Conservation (phyloP, 1,139 yeast species). For the Zygosaccharomyces sapae region DNA sequence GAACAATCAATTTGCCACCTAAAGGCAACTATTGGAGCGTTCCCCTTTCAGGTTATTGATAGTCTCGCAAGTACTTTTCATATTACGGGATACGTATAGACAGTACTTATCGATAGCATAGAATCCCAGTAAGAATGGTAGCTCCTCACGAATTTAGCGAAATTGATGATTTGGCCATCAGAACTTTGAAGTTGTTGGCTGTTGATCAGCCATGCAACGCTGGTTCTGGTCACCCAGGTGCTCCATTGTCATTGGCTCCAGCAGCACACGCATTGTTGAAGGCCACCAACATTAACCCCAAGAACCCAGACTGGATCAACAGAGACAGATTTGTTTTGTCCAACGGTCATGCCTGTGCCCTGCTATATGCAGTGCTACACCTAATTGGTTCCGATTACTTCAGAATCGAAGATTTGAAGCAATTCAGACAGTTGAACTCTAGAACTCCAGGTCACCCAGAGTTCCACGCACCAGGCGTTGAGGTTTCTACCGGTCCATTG, state of each 20-base stretch:
- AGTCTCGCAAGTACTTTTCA: neutral
- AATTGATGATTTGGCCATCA: constrained; percentile 72
- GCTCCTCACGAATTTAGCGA: constrained; percentile 36
- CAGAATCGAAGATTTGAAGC: constrained; percentile 79
- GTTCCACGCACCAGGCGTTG: constrained; percentile 76
- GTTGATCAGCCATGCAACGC: constrained; percentile 87
- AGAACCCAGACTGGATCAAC: constrained; percentile 87
- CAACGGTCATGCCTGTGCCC: constrained; percentile 96
- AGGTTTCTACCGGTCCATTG: constrained; percentile 97
- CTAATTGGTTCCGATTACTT: constrained; percentile 74
- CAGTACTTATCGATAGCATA: neutral
- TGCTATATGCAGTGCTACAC: constrained; percentile 81
- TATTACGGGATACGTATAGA: neutral
- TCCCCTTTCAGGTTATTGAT: neutral
- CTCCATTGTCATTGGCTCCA: constrained; percentile 97
- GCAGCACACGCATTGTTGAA: constrained; percentile 73
- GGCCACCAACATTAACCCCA: constrained; percentile 82
- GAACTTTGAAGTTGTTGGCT: constrained; percentile 86
- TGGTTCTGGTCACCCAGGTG: constrained; percentile 99
- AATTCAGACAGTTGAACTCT: constrained; percentile 86
- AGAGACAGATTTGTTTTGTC: constrained; percentile 94
- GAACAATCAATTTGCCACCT: neutral
- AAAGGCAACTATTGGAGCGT: neutral
- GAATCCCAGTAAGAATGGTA: neutral
- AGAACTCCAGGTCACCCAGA: constrained; percentile 99